Evolutionary conservation across 148 eudicot genomes (phyloP), one percentile per base, ranked within the genome.

Genomic region (Camellia sinensis): DNA sequence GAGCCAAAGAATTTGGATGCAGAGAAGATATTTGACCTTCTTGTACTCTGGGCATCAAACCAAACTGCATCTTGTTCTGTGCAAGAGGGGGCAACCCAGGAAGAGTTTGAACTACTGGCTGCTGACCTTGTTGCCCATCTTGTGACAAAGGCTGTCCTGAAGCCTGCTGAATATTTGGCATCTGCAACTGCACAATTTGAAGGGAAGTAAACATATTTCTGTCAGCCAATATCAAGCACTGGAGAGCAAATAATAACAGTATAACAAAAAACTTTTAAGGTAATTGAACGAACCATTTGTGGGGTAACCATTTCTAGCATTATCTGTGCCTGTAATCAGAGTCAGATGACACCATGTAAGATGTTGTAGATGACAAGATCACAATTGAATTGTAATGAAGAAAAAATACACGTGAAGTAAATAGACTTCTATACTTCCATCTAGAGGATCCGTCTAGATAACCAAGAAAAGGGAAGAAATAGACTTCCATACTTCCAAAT

Each of bases 261-360:
- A 48, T 13, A 37, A 4, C 7, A 40, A 22, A 72, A 29, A 66
- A 4, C 10, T 72, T 29, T 61, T 29, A 75, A 82, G 82, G 77
- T 78, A 52, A 81, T 17, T 65, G 37, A 29, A 29, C 37, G 1
- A 29, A 96, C 99, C 99, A 93, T 92, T 84, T 91, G 97, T 64
- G 91, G 89, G 56, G 91, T 86, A 79, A 96, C 92, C 89, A 92
- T 80, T 79, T 97, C 97, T 40, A 96, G 90, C 89, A 96, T 92
- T 81, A 96, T 85, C 80, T 89, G 91, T 48, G 91, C 97, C 99
- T 96, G 98, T 83, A 89, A 65, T 76, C 46, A 67, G 40, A 78
- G n/a, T 63, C 37, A 80, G 68, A 59, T 29, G 60, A 8, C 19
- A 67, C 75, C 48, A 75, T 44, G 48, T 81, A n/a, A 81, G 74